A percentile compares a stretch with the other conserved stretches of the same genome.
Evolutionary conservation across 495 filamentous ascomycete species (phyloP).

Genomic region (Hamigera avellanea): DNA sequence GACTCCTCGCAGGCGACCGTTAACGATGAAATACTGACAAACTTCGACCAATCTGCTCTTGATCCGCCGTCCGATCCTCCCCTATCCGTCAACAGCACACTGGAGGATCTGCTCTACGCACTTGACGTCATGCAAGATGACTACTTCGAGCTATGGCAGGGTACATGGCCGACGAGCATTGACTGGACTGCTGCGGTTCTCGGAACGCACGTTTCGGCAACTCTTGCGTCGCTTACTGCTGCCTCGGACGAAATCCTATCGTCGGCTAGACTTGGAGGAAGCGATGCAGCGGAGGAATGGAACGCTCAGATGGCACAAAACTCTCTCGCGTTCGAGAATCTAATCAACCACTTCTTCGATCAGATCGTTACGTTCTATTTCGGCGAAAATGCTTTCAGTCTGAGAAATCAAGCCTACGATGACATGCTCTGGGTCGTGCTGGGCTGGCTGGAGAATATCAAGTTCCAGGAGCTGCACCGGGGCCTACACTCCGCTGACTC

Average conservation of each 20-base stretch:
- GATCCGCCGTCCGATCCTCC: slow-evolving; percentile 4
- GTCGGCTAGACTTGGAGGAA: slow-evolving; percentile 10
- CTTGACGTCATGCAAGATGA: slow-evolving; percentile 63
- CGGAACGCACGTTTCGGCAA: slow-evolving; percentile 65
- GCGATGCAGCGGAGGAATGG: slow-evolving; percentile 9
- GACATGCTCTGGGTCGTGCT: slow-evolving; percentile 97
- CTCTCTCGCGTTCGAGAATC: slow-evolving; percentile 49
- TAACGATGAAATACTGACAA: neutral
- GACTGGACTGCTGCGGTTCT: slow-evolving; percentile 93
- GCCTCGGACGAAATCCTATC: slow-evolving; percentile 13
- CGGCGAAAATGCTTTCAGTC: slow-evolving; percentile 65
- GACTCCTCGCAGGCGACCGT: neutral
- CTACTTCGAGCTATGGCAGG: slow-evolving; percentile 67
- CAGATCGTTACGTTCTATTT: slow-evolving; percentile 72
- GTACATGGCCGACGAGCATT: slow-evolving; percentile 76
- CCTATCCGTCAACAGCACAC: slow-evolving; percentile 11
- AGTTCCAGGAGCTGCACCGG: slow-evolving; percentile 64
- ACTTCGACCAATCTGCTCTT: neutral
- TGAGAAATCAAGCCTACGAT: slow-evolving; percentile 78
- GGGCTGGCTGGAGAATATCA: slow-evolving; percentile 76
- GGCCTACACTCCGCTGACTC: slow-evolving; percentile 36
- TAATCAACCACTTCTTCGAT: slow-evolving; percentile 71
- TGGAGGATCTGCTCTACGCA: slow-evolving; percentile 41
- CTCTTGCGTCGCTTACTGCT: slow-evolving; percentile 51
- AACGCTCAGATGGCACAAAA: slow-evolving; percentile 11